phyloP scores from a whole-genome alignment of 2,329 filamentous ascomycete species.

The Hypoxylon sp. region DNA sequence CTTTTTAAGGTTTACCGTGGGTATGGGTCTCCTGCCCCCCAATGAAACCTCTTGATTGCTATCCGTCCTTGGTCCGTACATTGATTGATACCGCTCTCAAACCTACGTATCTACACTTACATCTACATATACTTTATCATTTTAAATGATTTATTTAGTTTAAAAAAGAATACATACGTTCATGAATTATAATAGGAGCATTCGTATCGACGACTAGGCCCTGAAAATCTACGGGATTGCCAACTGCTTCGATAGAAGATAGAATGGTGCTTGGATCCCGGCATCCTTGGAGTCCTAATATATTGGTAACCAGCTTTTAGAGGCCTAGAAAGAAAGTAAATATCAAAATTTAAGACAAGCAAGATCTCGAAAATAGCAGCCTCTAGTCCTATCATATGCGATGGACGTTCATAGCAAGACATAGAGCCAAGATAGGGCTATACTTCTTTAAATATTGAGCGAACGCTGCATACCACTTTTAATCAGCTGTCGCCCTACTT shows the following conservation, averaged over 20 bases:
- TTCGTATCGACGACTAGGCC: too few relatives aligned
- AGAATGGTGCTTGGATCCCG: too few relatives aligned
- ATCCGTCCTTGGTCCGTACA: constrained; percentile 1
- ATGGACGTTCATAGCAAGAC: not conserved
- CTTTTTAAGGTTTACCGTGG: not conserved
- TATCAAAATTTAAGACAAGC: not conserved
- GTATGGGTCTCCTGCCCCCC: not conserved
- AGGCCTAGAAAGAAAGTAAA: not conserved
- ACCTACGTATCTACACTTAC: too few relatives aligned
- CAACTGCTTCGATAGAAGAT: too few relatives aligned
- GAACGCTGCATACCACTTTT: not conserved
- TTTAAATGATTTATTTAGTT: not conserved
- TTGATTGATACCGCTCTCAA: not conserved
- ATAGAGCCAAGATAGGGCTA: not conserved
- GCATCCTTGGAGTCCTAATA: too few relatives aligned
- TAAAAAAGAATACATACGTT: too few relatives aligned
- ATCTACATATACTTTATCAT: not conserved
- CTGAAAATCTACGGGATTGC: too few relatives aligned
- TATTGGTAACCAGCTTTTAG: too few relatives aligned
- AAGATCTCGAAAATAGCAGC: too few relatives aligned
- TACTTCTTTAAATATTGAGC: not conserved
- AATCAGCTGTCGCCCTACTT: not conserved
- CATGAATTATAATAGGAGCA: too few relatives aligned
- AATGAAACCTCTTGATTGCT: constrained; percentile 10
- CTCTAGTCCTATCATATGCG: not conserved